Base-by-base conservation (phyloP, 768 basidiomycete genomes). In the Tylopilus rubrobrunneus region DNA sequence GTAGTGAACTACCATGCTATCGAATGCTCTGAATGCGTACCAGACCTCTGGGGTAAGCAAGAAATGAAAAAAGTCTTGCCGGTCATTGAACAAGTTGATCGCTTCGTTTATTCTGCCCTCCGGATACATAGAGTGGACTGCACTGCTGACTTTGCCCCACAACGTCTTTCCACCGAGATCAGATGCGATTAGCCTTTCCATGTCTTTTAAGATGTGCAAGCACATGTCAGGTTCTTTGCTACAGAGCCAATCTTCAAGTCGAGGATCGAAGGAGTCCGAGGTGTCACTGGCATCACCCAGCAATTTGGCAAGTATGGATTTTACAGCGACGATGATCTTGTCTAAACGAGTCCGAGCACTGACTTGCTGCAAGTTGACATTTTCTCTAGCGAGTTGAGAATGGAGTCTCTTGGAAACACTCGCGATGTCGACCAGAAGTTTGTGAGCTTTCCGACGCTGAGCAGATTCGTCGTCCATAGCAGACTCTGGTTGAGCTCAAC, bases 151-250 rank as follows among this genome's bases (percentile, higher is more conserved):
- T 48, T 33, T 31, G 27, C n/a, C 29, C 52, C 41, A 50, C 23
- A 43, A 14, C 2, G 49, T 34, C 41, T 21, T 45, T 51, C 31
- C 14, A 14, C 41, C 25, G 17, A 27, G 23, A 45, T 51, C 23
- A 10, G 37, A n/a, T 17, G 28, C 23, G 9, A 49, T 48, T 21
- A 25, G n/a, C 8, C n/a, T 41, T 4, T 52, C 29, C 51, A 52
- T 48, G 23, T 48, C 37, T n/a, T 12, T n/a, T 23, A 52, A 33
- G 23, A 48, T 52, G 23, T 33, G 45, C 37, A 52, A 41, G 51
- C 51, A 48, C 51, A 48, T 52, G 7, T 49, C 31, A 10, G 52
- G 45, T 48, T 52, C 52, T 34, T 51, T 51, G 17, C 49, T 34
- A 45, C 19, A 31, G 4, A 52, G 52, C 52, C 52, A 49, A 19